Evolutionary conservation across 2,329 filamentous ascomycete species (phyloP).

Genomic region (Epichloe amarillans): DNA sequence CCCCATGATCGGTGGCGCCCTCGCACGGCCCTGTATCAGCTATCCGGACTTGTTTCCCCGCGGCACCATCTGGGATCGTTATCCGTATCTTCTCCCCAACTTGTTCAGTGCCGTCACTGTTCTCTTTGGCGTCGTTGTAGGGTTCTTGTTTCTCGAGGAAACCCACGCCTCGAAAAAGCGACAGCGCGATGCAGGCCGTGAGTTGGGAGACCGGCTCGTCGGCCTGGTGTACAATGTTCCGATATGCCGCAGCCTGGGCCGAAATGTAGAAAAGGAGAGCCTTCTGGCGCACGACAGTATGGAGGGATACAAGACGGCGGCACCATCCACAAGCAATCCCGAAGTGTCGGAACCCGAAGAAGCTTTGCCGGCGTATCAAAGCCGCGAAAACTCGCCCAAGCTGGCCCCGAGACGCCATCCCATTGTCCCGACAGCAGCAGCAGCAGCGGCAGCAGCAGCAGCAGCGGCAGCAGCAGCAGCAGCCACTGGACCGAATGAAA

Average conservation of each 20-base stretch:
- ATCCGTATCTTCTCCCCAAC: conserved; percentile 85
- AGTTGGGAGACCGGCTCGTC: conserved; percentile 60
- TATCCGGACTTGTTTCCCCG: conserved; percentile 62
- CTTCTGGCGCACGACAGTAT: conserved; percentile 49
- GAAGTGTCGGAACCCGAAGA: conserved; percentile 31
- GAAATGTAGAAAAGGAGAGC: conserved; percentile 44
- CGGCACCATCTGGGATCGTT: conserved; percentile 70
- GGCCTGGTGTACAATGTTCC: conserved; percentile 23
- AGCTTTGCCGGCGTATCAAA: conserved; percentile 55
- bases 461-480: background rate
- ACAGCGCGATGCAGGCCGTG: conserved; percentile 60
- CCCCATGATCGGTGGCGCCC: conserved; percentile 76
- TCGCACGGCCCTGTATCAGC: conserved; percentile 74
- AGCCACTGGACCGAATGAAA: background rate
- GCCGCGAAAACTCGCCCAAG: conserved; percentile 41
- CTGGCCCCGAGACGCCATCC: conserved; percentile 21
- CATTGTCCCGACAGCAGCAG: conserved; percentile 3
- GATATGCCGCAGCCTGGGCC: conserved; percentile 21
- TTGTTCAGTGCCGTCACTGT: conserved; percentile 78
- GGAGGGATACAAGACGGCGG: conserved; percentile 48
- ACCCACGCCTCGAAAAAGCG: conserved; percentile 76
- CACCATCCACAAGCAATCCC: background rate
- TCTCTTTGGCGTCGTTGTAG: conserved; percentile 59
- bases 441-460: too few relatives aligned
- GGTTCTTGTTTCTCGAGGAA: conserved; percentile 82